Conservation (phyloP, 331 rosid genomes). For the Pyrus hybrid region DNA sequence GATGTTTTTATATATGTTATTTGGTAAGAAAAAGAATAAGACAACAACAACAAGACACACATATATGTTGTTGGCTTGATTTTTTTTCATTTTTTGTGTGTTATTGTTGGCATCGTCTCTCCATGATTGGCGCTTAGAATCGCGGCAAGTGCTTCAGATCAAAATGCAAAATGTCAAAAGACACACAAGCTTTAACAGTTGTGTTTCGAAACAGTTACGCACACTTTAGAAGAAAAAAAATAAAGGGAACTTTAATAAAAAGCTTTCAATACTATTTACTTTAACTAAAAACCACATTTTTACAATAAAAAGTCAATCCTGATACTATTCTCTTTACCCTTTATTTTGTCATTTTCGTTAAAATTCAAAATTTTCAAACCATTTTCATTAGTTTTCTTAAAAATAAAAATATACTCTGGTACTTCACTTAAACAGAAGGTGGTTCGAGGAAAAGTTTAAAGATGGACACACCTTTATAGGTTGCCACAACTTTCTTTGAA, state of each 20-base stretch:
- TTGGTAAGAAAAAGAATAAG: neutral
- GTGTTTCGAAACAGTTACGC: conserved; percentile 5
- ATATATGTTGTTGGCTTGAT: neutral
- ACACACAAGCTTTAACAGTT: conserved; percentile 18
- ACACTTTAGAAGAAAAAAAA: neutral
- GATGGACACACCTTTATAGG: conserved; percentile 27
- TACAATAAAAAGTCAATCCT: too few species aligned
- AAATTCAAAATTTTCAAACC: too few species aligned
- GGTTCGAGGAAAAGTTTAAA: neutral
- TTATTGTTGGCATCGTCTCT: neutral
- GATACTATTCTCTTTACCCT: too few species aligned
- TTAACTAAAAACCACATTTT: too few species aligned
- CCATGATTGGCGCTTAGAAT: conserved; percentile 24
- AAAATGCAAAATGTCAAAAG: conserved; percentile 30
- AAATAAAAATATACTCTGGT: neutral
- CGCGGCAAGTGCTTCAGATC: conserved; percentile 6
- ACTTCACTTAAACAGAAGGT: neutral
- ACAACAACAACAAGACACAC: neutral
- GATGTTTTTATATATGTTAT: neutral
- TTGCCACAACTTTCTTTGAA: conserved; percentile 36
- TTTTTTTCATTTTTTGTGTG: neutral
- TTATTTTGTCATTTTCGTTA: too few species aligned
- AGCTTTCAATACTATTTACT: too few species aligned
- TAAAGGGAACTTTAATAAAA: too few species aligned
- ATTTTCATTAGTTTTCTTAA: too few species aligned